Conservation (phyloP, 371 early-diverging fungal species). For the Dinochytrium kinnereticum region DNA sequence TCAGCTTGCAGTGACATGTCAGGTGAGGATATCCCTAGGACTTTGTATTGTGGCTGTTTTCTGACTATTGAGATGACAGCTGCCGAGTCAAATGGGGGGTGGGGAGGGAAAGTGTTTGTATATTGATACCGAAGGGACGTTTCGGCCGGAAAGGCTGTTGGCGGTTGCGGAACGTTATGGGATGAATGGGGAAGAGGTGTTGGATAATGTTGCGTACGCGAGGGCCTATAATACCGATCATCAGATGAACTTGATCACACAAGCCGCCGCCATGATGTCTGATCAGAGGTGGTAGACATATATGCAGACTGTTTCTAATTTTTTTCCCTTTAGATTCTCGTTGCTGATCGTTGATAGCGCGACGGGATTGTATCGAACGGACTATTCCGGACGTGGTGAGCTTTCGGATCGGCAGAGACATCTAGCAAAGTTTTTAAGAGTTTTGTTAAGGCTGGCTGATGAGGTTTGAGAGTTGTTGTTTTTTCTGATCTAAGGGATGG, state of each 20-base stretch:
- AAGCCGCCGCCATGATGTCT: conserved; percentile 98
- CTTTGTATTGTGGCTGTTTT: neutral
- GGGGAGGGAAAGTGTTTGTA: conserved; percentile 97
- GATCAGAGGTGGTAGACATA: conserved; percentile 66
- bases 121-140: conserved; percentile 99
- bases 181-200: conserved; percentile 84
- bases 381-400: conserved; percentile 98
- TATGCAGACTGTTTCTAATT: conserved; percentile 3
- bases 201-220: conserved; percentile 97
- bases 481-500: neutral
- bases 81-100: conserved; percentile 87
- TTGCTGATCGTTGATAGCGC: conserved; percentile 97
- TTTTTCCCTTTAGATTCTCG: conserved; percentile 64
- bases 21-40: too few species aligned
- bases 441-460: conserved; percentile 92
- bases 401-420: conserved; percentile 98
- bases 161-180: conserved; percentile 94
- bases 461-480: conserved; percentile 68
- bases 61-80: conserved; percentile 45
- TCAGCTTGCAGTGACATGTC: conserved; percentile 97
- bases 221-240: conserved; percentile 99
- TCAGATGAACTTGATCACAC: conserved; percentile 87
- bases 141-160: conserved; percentile 92
- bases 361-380: conserved; percentile 97
- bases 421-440: conserved; percentile 91